Evolutionary conservation across 345 rosid genomes (phyloP), one percentile per base, ranked within the genome.

Genomic region (Salix koriyanagi): DNA sequence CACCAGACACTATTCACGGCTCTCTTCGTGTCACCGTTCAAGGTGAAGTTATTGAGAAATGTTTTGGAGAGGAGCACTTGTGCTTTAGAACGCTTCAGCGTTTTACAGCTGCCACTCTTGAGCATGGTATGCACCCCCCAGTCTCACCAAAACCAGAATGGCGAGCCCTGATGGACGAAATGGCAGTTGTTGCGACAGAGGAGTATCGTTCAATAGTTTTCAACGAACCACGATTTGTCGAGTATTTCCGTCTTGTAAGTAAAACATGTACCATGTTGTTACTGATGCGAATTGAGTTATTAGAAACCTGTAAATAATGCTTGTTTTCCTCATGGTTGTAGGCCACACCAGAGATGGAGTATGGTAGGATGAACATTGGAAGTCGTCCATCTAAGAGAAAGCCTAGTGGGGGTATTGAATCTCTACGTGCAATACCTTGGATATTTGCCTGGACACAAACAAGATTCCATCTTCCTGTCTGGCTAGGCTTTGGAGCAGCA

Each of bases 371-470:
- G 97, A 96, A 96, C 87, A 96, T 96, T 15, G 99, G 99, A 75
- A 96, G 99, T 67, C 90, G 98, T 72, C 98, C 99, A 52, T 90
- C 99, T 32, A 96, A 94, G 88, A 72, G 97, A 83, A 94, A 92
- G 84, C 97, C 97, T 23, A 94, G 97, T 56, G 97, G 98, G 36
- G 99, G 99, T 52, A 96, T 96, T 4, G 98, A 92, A 83, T 89
- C 97, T 69, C 97, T 96, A 10, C 91, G 99, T 73, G 99, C 99
- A 58, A 96, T 96, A 80, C 99, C 99, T 28, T 96, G 99, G 99
- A 92, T 96, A 77, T 96, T 96, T 89, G 99, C 99, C 6, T 96
- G 99, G 99, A 94, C 99, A 0, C 99, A 96, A 76, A 96, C 98
- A 26, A 89, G 99, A 81, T 96, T 96, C 79, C 97, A 92, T 86